phyloP scores from a whole-genome alignment of 164 flowering plant species.

The Aristolochia fimbriata region DNA sequence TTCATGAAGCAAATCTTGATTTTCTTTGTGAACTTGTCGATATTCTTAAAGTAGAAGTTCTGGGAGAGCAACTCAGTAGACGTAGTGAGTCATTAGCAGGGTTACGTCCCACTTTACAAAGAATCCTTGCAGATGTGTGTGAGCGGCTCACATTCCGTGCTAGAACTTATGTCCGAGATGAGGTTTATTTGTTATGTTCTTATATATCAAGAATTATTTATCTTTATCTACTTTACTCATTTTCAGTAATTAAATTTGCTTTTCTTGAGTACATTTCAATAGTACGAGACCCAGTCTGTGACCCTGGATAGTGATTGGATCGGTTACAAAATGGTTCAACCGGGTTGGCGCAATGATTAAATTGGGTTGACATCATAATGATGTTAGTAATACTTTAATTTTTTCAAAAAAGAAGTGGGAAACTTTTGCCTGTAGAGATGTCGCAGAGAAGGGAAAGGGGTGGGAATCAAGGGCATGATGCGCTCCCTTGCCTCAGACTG shows the following conservation, averaged over 20 bases:
- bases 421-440: too few relatives aligned
- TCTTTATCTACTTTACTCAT: not conserved
- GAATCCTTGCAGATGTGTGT: conserved; percentile 91
- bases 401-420: too few relatives aligned
- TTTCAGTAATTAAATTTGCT: not conserved
- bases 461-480: too few relatives aligned
- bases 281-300: too few relatives aligned
- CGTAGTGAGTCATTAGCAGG: conserved; percentile 81
- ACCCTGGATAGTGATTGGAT: too few relatives aligned
- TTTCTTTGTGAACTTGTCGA: conserved; percentile 92
- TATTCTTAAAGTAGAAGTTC: conserved; percentile 89
- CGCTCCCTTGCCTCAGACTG: too few relatives aligned
- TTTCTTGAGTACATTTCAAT: not conserved
- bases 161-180: conserved; percentile 88
- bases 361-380: too few relatives aligned
- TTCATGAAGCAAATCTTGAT: conserved; percentile 91
- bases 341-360: too few relatives aligned
- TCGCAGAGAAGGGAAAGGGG: too few relatives aligned
- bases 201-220: not conserved
- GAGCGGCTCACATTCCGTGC: conserved; percentile 95
- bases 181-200: conserved; percentile 31
- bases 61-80: conserved; percentile 76
- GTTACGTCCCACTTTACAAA: conserved; percentile 65
- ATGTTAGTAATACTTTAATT: too few relatives aligned
- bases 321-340: too few relatives aligned